phyloP scores from a whole-genome alignment of 2,329 filamentous ascomycete genomes.

The Cladosporium halotolerans region DNA sequence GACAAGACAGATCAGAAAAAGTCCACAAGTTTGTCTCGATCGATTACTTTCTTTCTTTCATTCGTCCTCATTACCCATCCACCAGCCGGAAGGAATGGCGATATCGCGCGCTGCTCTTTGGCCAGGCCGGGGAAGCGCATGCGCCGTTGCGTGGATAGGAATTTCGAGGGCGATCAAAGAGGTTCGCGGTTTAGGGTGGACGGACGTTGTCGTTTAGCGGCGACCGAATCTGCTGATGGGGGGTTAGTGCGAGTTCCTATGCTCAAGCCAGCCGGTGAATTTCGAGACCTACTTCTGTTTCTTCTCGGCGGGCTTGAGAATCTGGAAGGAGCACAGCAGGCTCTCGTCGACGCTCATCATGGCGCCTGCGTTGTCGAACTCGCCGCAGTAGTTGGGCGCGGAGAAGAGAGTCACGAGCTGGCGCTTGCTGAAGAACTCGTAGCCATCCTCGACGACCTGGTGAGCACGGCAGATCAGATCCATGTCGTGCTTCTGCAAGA shows the following conservation, averaged over 20 bases:
- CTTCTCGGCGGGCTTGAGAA: slow-evolving; percentile 99
- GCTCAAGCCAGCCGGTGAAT: no score
- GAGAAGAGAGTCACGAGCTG: slow-evolving; percentile 97
- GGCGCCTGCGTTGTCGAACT: slow-evolving; percentile 98
- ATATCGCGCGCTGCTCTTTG: slow-evolving; percentile 2
- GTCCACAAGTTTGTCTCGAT: slow-evolving; percentile 1
- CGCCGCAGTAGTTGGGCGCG: slow-evolving; percentile 97
- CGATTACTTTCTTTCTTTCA: neutral
- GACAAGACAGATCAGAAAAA: neutral
- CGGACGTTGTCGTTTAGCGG: slow-evolving; percentile 1
- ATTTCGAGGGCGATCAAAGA: neutral
- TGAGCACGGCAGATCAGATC: slow-evolving; percentile 98
- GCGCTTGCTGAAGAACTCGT: slow-evolving; percentile 99
- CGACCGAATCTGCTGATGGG: slow-evolving; percentile 39
- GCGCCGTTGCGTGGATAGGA: neutral
- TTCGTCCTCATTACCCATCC: neutral
- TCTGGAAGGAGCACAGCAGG: slow-evolving; percentile 98
- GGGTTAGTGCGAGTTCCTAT: slow-evolving; percentile 42
- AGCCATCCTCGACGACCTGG: slow-evolving; percentile 97
- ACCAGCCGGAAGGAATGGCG: neutral
- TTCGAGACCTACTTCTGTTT: slow-evolving; percentile 85
- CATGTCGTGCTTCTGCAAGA: slow-evolving; percentile 99
- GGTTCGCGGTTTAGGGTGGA: neutral
- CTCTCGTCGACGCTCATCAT: slow-evolving; percentile 99
- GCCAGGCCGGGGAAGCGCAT: slow-evolving; percentile 4